Percentiles rank a stretch among this genome's conserved stretches.
These are phyloP conservation scores for Daldinia sp. DNA, from an alignment of 2,329 filamentous ascomycete species.

Conservation along the genomic window DNA sequence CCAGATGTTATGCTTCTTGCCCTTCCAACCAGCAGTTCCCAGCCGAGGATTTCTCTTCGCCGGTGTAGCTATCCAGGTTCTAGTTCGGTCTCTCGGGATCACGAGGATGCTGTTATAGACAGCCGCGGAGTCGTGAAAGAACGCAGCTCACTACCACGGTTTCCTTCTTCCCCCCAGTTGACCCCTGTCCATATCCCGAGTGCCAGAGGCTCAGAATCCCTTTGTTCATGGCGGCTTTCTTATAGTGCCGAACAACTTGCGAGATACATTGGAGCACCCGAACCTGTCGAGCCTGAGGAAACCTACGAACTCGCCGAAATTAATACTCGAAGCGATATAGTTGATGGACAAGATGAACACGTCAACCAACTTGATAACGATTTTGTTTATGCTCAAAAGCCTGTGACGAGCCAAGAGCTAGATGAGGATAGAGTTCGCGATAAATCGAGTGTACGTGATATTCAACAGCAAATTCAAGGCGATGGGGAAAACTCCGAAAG, in stretches of 20 bases:
- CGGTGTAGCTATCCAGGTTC: slow-evolving; percentile 41
- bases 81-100: slow-evolving; percentile 22
- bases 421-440: background rate
- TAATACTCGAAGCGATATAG: slow-evolving; percentile 1
- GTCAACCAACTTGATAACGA: slow-evolving; percentile 8
- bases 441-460: background rate
- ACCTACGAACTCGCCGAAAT: slow-evolving; percentile 28
- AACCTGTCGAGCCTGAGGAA: slow-evolving; percentile 21
- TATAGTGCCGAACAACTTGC: slow-evolving; percentile 47
- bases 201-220: slow-evolving; percentile 45
- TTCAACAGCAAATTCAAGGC: slow-evolving; percentile 1
- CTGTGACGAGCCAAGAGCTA: background rate
- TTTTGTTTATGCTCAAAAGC: background rate
- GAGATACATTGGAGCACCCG: slow-evolving; percentile 41
- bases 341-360: slow-evolving; percentile 3
- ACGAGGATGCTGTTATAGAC: slow-evolving; percentile 27
- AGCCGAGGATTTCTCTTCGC: slow-evolving; percentile 23
- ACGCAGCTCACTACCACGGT: slow-evolving; percentile 32
- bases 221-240: slow-evolving; percentile 49
- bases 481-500: slow-evolving; percentile 15
- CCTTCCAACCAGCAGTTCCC: slow-evolving; percentile 22
- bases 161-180: slow-evolving; percentile 44
- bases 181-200: slow-evolving; percentile 42
- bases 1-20: slow-evolving; percentile 23
- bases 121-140: slow-evolving; percentile 29